Base-by-base conservation (phyloP, 1,284 basidiomycete species). In the Wallemia ichthyophaga region DNA sequence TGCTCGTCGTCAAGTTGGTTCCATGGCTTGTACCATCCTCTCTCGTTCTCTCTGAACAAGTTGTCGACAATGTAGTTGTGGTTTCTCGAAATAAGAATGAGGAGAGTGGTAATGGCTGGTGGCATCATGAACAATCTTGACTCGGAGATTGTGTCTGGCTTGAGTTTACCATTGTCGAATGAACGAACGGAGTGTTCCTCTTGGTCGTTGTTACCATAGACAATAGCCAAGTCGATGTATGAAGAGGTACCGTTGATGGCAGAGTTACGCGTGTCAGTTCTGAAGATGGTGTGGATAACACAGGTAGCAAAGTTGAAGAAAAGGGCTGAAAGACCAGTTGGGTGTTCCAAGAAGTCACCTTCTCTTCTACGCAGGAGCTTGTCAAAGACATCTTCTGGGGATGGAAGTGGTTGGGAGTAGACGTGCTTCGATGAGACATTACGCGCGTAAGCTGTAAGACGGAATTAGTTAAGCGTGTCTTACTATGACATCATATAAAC, bases 31-130 rank as follows among this genome's bases (percentile, higher is more conserved):
- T 59, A 64, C 27, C 37, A 57, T 37, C 60, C 58, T 53, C 60
- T 59, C 61, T 65, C 62, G 59, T 67, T 63, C 59, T 65, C 48
- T 48, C 54, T 17, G 37, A 48, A 23, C 33, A 48, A 17, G 60
- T 66, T 66, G 85, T 82, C 66, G 86, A 83, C 82, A 61, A 85
- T 76, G 66, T 76, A 83, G 66, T 91, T 91, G 69, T 91, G 86
- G 63, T 84, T 83, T 63, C 82, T 74, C 64, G 72, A 76, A 62
- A 87, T 73, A 3, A 86, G 69, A 25, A 85, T 73, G 1, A 82
- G 71, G 54, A 85, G 72, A 0, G 81, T 81, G 61, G 79, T 76
- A 7, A 73, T 74, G 1, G 80, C 72, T 15, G 83, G 83, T 0
- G 83, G 82, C 78, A 87, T 83, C 64, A 80, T 72, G 58, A 80